Evolutionary conservation across 2,329 filamentous ascomycete species (phyloP), one percentile per base, ranked within the genome.

Genomic region (Aureobasidium melanogenum): DNA sequence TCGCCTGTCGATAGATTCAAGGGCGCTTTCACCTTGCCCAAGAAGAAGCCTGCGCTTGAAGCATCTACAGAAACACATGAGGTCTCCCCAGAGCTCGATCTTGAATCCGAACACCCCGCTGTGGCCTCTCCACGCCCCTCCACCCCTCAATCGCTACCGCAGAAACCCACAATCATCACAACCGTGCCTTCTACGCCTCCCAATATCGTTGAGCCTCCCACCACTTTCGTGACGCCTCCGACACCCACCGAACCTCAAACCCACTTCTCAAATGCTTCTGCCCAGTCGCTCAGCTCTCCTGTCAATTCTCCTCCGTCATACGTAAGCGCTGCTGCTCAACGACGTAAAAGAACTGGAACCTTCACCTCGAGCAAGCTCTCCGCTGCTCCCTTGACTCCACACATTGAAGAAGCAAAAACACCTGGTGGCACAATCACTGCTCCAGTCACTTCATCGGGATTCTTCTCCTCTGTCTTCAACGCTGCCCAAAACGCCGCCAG

Each of bases 381-480:
- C 60, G 84, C 83, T 64, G 69, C 71, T 17, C 88, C 91, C 9
- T 78, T 94, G 57, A 89, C 91, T 3, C 89, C 91, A 8, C 88
- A 87, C 0, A 79, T 84, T 39, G 92, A 97, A 72, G 86, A 86
- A 67, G 71, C 77, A n/a, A 85, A 84, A 63, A 79, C 82, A 67
- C 69, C 84, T 36, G 78, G 82, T 32, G 81, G 83, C 60, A 79
- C 82, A 50, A 72, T 78, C n/a, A 74, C 75, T 32, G 71, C 72
- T 41, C 76, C 74, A 34, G 74, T 75, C 54, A 75, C 76, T 60
- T 74, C 74, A 34, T 73, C 73, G 39, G 87, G 91, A 0, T 97
- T 99, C 77, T 97, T 99, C 75, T 96, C 91, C 5, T 92, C 89
- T 28, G 89, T 99, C 70, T 85, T 99, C 65, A 93, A 91, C 43